A percentile compares a stretch with the other conserved stretches of the same genome.
Evolutionary conservation across 352 stramenopile species (phyloP).

Genomic region (Phytophthora meadii): DNA sequence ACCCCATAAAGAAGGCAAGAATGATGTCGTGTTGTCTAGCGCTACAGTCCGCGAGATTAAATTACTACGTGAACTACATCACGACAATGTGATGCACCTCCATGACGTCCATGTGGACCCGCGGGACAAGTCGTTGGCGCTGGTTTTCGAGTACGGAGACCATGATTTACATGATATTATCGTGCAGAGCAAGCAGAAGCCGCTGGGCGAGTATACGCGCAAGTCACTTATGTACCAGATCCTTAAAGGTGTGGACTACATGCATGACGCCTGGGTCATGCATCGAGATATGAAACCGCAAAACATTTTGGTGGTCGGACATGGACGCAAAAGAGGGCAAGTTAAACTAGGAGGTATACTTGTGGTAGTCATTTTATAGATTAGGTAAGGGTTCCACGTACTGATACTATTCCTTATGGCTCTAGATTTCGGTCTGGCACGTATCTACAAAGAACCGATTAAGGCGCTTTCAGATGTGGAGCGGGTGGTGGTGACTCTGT

Average conservation of each 20-base stretch:
- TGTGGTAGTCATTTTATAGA: background rate
- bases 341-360: constrained; percentile 76
- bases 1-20: constrained; percentile 90
- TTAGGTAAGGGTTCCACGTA: background rate
- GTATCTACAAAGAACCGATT: constrained; percentile 90
- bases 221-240: constrained; percentile 95
- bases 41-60: constrained; percentile 92
- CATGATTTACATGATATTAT: constrained; percentile 92
- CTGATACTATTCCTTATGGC: background rate
- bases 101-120: constrained; percentile 90
- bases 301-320: constrained; percentile 93
- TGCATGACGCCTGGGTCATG: constrained; percentile 94
- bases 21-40: constrained; percentile 90
- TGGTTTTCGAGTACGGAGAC: constrained; percentile 92
- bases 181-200: constrained; percentile 88
- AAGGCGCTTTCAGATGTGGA: constrained; percentile 90
- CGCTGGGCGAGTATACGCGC: constrained; percentile 91
- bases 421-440: constrained; percentile 86
- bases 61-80: constrained; percentile 85
- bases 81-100: constrained; percentile 89
- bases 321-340: constrained; percentile 82
- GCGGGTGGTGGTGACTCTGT: constrained; percentile 95
- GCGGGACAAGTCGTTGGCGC: constrained; percentile 79
- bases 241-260: constrained; percentile 92
- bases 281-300: constrained; percentile 95